A percentile compares a stretch with the other conserved stretches of the same genome.
Evolutionary conservation across 1,284 basidiomycete species (phyloP).

Genomic region (Rhizoctonia solani): DNA sequence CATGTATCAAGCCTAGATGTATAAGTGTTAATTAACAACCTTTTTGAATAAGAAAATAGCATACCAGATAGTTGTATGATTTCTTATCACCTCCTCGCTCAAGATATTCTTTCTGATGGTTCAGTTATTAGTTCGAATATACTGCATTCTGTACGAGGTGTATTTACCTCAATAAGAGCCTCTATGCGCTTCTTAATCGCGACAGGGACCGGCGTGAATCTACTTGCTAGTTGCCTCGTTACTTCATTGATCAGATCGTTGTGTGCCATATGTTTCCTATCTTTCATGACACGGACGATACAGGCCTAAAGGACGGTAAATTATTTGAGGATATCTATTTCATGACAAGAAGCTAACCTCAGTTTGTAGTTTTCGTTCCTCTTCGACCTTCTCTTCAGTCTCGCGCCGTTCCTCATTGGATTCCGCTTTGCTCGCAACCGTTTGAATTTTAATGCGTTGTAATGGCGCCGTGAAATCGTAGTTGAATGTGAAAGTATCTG

Average conservation of each 20-base stretch:
- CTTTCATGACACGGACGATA: slow-evolving; percentile 98
- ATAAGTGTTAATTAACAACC: neutral
- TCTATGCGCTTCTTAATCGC: slow-evolving; percentile 96
- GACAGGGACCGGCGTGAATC: slow-evolving; percentile 86
- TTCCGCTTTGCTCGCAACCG: slow-evolving; percentile 86
- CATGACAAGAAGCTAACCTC: slow-evolving; percentile 60
- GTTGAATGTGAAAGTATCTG: slow-evolving; percentile 92
- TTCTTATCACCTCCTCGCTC: slow-evolving; percentile 78
- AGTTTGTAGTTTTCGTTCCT: slow-evolving; percentile 87
- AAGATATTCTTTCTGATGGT: slow-evolving; percentile 71
- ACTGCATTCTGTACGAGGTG: neutral
- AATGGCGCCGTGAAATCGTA: slow-evolving; percentile 75
- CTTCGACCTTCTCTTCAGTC: slow-evolving; percentile 88
- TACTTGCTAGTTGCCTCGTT: slow-evolving; percentile 77
- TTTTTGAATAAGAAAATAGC: slow-evolving; percentile 3
- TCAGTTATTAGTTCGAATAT: slow-evolving; percentile 27
- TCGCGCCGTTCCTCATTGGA: slow-evolving; percentile 86
- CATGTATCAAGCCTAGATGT: neutral
- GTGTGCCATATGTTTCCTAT: slow-evolving; percentile 86
- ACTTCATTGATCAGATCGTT: slow-evolving; percentile 92
- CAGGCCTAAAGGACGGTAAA: slow-evolving; percentile 66
- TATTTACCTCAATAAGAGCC: slow-evolving; percentile 83
- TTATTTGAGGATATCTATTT: neutral
- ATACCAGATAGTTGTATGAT: slow-evolving; percentile 78
- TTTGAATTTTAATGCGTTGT: slow-evolving; percentile 93